phyloP scores from a whole-genome alignment of 345 rosid species.

The Lepidium didymum region DNA sequence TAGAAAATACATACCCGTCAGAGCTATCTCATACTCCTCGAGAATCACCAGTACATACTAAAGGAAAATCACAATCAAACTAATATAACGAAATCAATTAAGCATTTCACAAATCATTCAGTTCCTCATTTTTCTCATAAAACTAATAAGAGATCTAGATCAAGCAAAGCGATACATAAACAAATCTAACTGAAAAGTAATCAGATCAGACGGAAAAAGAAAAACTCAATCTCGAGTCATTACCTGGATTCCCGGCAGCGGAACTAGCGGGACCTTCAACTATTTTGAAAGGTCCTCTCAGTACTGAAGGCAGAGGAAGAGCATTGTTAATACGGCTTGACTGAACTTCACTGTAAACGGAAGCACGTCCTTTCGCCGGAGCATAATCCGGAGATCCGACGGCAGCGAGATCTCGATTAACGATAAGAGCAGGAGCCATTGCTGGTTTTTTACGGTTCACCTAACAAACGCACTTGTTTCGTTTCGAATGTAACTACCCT shows the following conservation, averaged over 20 bases:
- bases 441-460: conserved; percentile 8
- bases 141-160: conserved; percentile 26
- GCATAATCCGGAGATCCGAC: conserved; percentile 25
- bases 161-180: neutral
- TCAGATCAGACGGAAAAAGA: neutral
- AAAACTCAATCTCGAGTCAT: neutral
- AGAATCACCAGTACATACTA: neutral
- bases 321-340: conserved; percentile 62
- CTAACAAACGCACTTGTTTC: neutral
- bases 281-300: conserved; percentile 54
- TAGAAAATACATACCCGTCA: conserved; percentile 6
- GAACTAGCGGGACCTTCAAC: conserved; percentile 88
- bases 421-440: conserved; percentile 60
- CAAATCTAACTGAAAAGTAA: conserved; percentile 3
- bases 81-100: neutral
- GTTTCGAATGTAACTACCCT: neutral
- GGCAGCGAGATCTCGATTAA: conserved; percentile 34
- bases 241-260: conserved; percentile 93
- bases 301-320: conserved; percentile 81
- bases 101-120: neutral
- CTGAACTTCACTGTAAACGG: conserved; percentile 87
- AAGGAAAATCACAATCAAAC: neutral
- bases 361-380: conserved; percentile 49
- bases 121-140: neutral
- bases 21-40: neutral